Conservation (phyloP, 208 protist genomes). For the Acanthamoeba quina region DNA sequence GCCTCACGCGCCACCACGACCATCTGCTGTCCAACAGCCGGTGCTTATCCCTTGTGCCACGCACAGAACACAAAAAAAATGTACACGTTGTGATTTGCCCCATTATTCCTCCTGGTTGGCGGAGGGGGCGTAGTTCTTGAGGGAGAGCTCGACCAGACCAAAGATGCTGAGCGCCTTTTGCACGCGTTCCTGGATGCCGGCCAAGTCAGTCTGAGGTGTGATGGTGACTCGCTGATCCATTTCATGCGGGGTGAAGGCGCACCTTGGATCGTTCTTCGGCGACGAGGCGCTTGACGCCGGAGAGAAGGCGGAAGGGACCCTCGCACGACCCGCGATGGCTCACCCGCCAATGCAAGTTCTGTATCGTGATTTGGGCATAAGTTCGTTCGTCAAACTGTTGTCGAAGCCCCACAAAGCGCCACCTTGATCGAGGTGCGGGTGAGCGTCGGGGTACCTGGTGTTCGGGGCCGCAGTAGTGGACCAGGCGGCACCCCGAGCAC, state of each 20-base stretch:
- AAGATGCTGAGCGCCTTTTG: slow-evolving; percentile 20
- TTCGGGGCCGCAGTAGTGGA: not conserved
- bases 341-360: not conserved
- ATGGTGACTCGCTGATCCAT: not conserved
- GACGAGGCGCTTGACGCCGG: not conserved
- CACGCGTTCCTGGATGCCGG: not conserved
- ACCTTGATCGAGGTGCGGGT: not conserved
- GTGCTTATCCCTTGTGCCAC: no score
- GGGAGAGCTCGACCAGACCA: not conserved
- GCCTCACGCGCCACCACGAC: no score
- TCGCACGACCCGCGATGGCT: not conserved
- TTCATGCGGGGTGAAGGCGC: not conserved
- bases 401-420: not conserved
- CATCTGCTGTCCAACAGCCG: no score
- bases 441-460: not conserved
- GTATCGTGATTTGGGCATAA: not conserved
- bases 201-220: not conserved
- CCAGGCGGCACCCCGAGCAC: slow-evolving; percentile 12
- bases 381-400: no score
- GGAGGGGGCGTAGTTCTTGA: not conserved
- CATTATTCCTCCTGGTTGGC: no score
- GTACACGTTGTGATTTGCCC: no score
- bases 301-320: slow-evolving; percentile 10
- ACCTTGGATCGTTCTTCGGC: not conserved
- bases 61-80: no score